Evolutionary conservation across 495 filamentous ascomycete genomes (phyloP).

Genomic region (Penicillium riverlandense): DNA sequence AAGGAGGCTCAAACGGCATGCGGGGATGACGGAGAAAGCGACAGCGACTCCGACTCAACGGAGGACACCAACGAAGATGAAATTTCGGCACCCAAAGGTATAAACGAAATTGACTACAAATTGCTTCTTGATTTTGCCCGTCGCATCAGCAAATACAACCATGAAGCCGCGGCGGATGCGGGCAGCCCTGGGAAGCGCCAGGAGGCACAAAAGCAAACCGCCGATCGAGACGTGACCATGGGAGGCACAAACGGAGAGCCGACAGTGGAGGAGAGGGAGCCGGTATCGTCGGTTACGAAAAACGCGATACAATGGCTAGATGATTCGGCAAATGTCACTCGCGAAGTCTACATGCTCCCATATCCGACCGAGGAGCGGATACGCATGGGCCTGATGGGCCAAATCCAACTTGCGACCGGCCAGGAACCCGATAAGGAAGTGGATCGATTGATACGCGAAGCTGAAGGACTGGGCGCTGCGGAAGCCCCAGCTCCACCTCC

Average conservation of each 20-base stretch:
- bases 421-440: conserved; percentile 36
- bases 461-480: conserved; percentile 30
- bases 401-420: conserved; percentile 32
- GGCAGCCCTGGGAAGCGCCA: conserved; percentile 15
- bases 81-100: not conserved
- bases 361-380: conserved; percentile 44
- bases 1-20: conserved; percentile 28
- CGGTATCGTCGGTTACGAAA: conserved; percentile 35
- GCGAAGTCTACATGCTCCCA: conserved; percentile 39
- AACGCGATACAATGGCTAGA: conserved; percentile 41
- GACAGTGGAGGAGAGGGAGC: conserved; percentile 16
- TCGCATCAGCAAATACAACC: conserved; percentile 43
- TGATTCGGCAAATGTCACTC: conserved; percentile 34
- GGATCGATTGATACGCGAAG: conserved; percentile 34
- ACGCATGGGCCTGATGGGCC: conserved; percentile 41
- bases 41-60: conserved; percentile 20
- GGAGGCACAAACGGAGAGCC: conserved; percentile 19
- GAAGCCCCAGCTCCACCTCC: conserved; percentile 14
- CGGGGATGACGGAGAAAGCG: conserved; percentile 21
- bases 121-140: conserved; percentile 39
- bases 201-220: conserved; percentile 7
- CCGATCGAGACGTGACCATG: conserved; percentile 25
- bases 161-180: conserved; percentile 40
- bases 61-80: conserved; percentile 13
- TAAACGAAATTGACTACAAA: conserved; percentile 37